phyloP scores from a whole-genome alignment of 176 grass and related monocot species.

The Areca catechu region DNA sequence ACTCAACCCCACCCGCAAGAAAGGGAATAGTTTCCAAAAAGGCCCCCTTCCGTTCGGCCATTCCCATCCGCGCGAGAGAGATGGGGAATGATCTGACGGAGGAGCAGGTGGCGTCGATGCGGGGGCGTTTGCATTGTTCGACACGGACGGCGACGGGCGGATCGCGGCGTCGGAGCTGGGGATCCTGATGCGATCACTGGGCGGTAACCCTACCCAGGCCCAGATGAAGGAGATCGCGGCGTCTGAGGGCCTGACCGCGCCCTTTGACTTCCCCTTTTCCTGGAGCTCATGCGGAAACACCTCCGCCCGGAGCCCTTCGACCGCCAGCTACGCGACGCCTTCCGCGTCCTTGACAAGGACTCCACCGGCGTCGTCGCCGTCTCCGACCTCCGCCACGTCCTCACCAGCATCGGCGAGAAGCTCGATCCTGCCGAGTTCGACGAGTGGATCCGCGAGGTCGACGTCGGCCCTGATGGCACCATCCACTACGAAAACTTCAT shows the following conservation, averaged over 20 bases:
- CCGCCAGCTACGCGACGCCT: slow-evolving; percentile 80
- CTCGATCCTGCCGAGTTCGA: slow-evolving; percentile 27
- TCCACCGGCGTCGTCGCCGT: slow-evolving; percentile 66
- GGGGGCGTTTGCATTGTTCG: slow-evolving; percentile 86
- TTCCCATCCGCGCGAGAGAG: no score
- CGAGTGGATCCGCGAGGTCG: slow-evolving; percentile 29
- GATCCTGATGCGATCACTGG: slow-evolving; percentile 87
- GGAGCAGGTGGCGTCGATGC: slow-evolving; percentile 89
- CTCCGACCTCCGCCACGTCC: slow-evolving; percentile 72
- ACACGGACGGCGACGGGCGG: slow-evolving; percentile 79
- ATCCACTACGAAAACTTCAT: slow-evolving; percentile 29
- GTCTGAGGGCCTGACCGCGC: slow-evolving; percentile 60
- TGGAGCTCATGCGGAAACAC: slow-evolving; percentile 77
- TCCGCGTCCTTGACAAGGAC: slow-evolving; percentile 99
- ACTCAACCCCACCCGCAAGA: no score
- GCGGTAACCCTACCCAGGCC: slow-evolving; percentile 87
- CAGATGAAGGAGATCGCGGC: slow-evolving; percentile 72
- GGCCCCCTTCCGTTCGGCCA: no score
- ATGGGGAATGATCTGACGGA: slow-evolving; percentile 76
- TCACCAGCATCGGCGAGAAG: slow-evolving; percentile 29
- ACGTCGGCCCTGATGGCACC: slow-evolving; percentile 20
- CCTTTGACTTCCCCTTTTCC: slow-evolving; percentile 85
- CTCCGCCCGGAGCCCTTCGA: slow-evolving; percentile 88
- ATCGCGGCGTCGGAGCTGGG: slow-evolving; percentile 90
- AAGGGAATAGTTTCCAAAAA: no score